A percentile compares a stretch with the other conserved stretches of the same genome.
phyloP scores from a whole-genome alignment of 257 asterid genomes.

The Penstemon davidsonii region DNA sequence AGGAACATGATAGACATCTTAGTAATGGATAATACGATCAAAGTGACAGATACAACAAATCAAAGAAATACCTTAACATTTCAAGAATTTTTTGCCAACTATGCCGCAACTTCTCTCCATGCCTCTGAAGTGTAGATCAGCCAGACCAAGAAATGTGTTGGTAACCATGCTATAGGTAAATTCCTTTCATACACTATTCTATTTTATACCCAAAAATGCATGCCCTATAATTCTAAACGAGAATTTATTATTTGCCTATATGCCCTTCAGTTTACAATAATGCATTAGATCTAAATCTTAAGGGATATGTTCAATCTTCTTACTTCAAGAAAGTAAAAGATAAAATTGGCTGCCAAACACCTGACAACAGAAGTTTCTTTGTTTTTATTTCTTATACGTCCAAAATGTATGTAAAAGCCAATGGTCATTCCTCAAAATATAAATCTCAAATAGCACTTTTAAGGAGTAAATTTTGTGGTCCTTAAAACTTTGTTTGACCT shows the following conservation, averaged over 20 bases:
- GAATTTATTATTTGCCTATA: not conserved
- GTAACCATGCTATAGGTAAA: constrained; percentile 15
- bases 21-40: not conserved
- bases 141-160: constrained; percentile 30
- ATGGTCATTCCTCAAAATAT: not conserved
- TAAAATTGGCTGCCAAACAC: constrained; percentile 2
- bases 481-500: not conserved
- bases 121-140: constrained; percentile 65
- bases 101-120: constrained; percentile 85
- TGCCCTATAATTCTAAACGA: not conserved
- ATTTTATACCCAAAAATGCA: not conserved
- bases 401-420: not conserved
- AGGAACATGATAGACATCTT: constrained; percentile 33
- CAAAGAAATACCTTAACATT: constrained; percentile 62
- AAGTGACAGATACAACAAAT: not conserved
- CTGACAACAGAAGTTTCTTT: not conserved
- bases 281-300: not conserved
- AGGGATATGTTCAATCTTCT: not conserved
- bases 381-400: not conserved
- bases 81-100: constrained; percentile 93
- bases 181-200: not conserved
- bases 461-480: not conserved
- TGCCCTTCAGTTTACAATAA: not conserved
- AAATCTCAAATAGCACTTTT: not conserved
- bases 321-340: constrained; percentile 6